Evolutionary conservation across 1,284 basidiomycete species (phyloP), one percentile per base, ranked within the genome.

Genomic region (Rhodotorula sp.): DNA sequence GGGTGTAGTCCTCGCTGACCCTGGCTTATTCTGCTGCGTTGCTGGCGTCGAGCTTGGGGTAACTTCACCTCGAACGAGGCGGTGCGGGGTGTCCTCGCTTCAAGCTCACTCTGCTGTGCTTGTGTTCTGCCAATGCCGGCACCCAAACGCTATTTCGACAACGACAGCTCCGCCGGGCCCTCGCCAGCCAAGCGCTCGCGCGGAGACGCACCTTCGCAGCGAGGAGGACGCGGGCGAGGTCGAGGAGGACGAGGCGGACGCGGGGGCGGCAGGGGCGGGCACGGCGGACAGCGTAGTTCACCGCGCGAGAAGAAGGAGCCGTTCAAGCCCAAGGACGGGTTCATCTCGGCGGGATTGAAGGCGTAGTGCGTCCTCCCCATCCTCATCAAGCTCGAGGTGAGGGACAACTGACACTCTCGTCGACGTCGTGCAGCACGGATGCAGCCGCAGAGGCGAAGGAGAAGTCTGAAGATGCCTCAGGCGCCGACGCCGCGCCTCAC

Each of bases 281-380:
- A 47, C 24, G 40, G 57, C 48, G 53, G 56, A 26, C 52, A 50
- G 55, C 40, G 59, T 62, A 26, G 69, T 67, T 11, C 31, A 69
- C 59, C 64, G 64, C n/a, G 40, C 4, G 40, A 44, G 40, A 57
- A 62, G 58, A 74, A 71, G 63, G 67, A 74, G 52, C 56, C 55
- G 30, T 74, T 74, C 64, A 71, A 75, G 66, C 68, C 70, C 6
- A 75, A 75, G 65, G 57, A 67, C 20, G 71, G 73, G 8, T 75
- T 72, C 65, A 75, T 75, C 51, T 61, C 73, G 0, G 66, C 65
- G 2, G 73, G 73, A 5, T 47, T 75, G n/a, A 75, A 75, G 48
- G 60, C 68, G 0, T 72, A 75, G 73, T 73, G 48, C 50, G 73
- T 70, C 37, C 20, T 15, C 9, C 34, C 31, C 20, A 15, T 26